phyloP scores from a whole-genome alignment of 257 asterid species.

The Ilex asprella region DNA sequence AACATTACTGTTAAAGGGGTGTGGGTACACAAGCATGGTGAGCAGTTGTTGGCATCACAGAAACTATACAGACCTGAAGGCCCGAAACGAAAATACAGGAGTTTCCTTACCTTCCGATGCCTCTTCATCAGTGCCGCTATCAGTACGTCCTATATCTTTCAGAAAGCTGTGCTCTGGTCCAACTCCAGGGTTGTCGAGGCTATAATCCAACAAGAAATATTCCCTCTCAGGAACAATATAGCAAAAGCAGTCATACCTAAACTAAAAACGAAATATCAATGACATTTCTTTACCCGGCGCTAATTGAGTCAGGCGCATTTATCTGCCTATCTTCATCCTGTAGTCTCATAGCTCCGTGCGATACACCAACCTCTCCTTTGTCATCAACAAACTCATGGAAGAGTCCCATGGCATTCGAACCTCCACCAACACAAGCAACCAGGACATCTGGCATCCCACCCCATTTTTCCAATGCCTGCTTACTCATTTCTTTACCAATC shows the following conservation, averaged over 20 bases:
- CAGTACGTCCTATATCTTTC: constrained; percentile 62
- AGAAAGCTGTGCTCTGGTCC: constrained; percentile 78
- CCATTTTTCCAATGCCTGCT: constrained; percentile 59
- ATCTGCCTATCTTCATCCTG: constrained; percentile 78
- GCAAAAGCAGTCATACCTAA: not conserved
- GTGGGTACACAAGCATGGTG: too few species aligned
- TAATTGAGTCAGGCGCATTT: constrained; percentile 45
- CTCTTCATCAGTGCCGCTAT: constrained; percentile 53
- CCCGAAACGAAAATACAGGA: too few species aligned
- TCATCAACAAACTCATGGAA: constrained; percentile 70
- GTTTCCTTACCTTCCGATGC: constrained; percentile 49
- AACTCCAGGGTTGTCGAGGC: constrained; percentile 73
- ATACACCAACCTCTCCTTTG: constrained; percentile 57
- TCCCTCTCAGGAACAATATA: not conserved
- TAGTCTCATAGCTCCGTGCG: constrained; percentile 65
- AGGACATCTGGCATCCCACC: constrained; percentile 69
- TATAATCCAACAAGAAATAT: constrained; percentile 8
- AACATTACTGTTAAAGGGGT: too few species aligned
- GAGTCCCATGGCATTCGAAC: constrained; percentile 69
- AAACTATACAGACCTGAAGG: not conserved
- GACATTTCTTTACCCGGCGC: constrained; percentile 43
- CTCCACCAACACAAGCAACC: constrained; percentile 72
- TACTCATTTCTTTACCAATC: constrained; percentile 70
- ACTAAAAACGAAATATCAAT: not conserved
- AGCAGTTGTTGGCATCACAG: not conserved